Evolutionary conservation across 805 yeast genomes (phyloP), one percentile per base, ranked within the genome.

Genomic region (Yamadazyma paraphyllophila): DNA sequence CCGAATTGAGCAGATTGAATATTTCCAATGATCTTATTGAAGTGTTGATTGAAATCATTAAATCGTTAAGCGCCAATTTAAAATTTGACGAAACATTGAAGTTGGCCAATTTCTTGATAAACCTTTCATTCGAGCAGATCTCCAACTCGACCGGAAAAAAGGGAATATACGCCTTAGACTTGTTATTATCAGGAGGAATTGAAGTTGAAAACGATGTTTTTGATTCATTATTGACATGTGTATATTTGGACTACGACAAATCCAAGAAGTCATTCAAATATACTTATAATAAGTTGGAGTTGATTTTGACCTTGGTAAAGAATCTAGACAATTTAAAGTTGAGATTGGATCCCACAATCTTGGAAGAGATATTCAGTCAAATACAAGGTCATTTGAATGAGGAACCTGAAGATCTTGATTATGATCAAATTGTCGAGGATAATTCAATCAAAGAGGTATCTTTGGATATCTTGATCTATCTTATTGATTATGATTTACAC

Each of bases 11-110:
- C 10, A 54, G 57, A 12, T 45, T 58, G 38, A 55, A 60, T 49
- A 62, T 76, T 26, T 63, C 69, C 10, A 71, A 82, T 30, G 90
- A 85, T 54, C 66, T 74, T 34, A 73, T 83, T 50, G 92, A 85
- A 57, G 72, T 83, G 5, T 59, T 83, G 36, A 69, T 76, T 16
- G 88, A 82, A 53, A 52, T 84, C 34, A 63, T 82, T 39, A 74
- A 72, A 47, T 68, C 73, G 45, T 63, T 81, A 48, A 82, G 83
- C 2, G 53, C 63, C 13, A 63, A 64, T 3, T 62, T 81, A 29
- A 50, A 66, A 0, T 48, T 55, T 4, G 58, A 53, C 0, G 80
- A 79, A 43, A 46, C 74, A 9, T 51, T 41, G 1, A 49, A 47
- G 47, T 27, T 66, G 53, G 35, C 62, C 25, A 15, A 53, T 45